Evolutionary conservation across 202 grass and related monocot genomes (phyloP).

Genomic region (Sporobolus alterniflorus): DNA sequence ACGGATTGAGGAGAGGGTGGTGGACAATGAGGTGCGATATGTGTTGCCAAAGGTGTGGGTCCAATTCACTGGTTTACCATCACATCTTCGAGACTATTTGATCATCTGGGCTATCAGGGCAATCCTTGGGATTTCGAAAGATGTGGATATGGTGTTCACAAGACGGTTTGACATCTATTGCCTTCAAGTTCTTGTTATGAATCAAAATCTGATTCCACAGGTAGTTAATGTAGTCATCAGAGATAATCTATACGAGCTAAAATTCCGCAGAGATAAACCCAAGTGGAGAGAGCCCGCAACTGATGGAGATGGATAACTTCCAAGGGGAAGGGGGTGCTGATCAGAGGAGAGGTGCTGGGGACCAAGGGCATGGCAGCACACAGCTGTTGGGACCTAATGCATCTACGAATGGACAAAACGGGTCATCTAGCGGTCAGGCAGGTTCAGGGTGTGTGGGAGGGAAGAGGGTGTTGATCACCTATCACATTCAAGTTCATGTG

Average conservation of each 20-base stretch:
- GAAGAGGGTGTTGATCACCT: too few species aligned
- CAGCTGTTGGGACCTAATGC: too few species aligned
- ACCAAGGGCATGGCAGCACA: too few species aligned
- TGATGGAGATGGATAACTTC: not conserved
- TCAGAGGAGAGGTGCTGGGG: too few species aligned
- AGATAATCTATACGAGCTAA: not conserved
- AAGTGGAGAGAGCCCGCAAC: not conserved
- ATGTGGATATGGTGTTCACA: not conserved
- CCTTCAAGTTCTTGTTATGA: not conserved
- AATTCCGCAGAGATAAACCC: not conserved
- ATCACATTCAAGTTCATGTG: too few species aligned
- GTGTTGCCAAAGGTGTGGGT: not conserved
- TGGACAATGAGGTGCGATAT: too few species aligned
- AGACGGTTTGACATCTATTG: not conserved
- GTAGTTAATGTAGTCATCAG: not conserved
- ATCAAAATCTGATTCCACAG: not conserved
- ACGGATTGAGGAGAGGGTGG: too few species aligned
- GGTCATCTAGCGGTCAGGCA: too few species aligned
- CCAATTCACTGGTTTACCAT: not conserved
- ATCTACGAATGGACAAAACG: too few species aligned
- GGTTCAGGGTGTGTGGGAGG: too few species aligned
- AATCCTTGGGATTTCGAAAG: not conserved
- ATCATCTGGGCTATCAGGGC: not conserved
- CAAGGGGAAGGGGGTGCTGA: too few species aligned
- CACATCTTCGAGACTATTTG: not conserved